Evolutionary conservation across 1,284 basidiomycete genomes (phyloP).

Genomic region (Cutaneotrichosporon sp.): DNA sequence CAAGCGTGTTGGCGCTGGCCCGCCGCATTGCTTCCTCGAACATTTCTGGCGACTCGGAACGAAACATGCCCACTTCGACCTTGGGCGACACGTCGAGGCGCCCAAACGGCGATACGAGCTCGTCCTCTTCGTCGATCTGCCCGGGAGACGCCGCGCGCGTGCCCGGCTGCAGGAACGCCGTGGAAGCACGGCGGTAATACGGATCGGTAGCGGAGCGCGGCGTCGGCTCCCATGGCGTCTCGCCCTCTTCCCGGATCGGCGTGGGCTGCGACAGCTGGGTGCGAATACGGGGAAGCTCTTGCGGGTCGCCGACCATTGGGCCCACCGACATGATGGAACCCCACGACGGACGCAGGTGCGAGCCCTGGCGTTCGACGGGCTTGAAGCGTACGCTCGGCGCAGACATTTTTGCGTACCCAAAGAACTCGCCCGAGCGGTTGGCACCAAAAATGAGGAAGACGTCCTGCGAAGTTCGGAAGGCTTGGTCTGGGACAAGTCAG

Average conservation of each 20-base stretch:
- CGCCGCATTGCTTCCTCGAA: conserved; percentile 15
- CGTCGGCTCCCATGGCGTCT: conserved; percentile 10
- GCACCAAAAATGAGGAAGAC: conserved; percentile 87
- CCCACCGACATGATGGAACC: neutral
- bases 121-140: conserved; percentile 36
- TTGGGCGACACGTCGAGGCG: conserved; percentile 8
- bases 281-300: neutral
- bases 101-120: conserved; percentile 9
- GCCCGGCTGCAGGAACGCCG: conserved; percentile 3
- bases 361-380: conserved; percentile 7
- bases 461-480: conserved; percentile 76
- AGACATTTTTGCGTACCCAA: conserved; percentile 68
- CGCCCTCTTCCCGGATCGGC: conserved; percentile 27
- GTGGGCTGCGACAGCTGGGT: conserved; percentile 12
- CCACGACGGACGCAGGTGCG: conserved; percentile 30
- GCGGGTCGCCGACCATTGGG: neutral
- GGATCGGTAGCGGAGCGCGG: conserved; percentile 15
- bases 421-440: conserved; percentile 75
- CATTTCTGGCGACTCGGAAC: conserved; percentile 19
- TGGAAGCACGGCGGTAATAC: conserved; percentile 5
- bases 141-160: conserved; percentile 31
- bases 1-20: conserved; percentile 25
- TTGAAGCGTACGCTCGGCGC: conserved; percentile 29
- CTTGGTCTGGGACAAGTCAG: conserved; percentile 59
- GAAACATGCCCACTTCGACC: conserved; percentile 7